Evolutionary conservation across 495 filamentous ascomycete species (phyloP).

Genomic region (Lichina pygmaea): DNA sequence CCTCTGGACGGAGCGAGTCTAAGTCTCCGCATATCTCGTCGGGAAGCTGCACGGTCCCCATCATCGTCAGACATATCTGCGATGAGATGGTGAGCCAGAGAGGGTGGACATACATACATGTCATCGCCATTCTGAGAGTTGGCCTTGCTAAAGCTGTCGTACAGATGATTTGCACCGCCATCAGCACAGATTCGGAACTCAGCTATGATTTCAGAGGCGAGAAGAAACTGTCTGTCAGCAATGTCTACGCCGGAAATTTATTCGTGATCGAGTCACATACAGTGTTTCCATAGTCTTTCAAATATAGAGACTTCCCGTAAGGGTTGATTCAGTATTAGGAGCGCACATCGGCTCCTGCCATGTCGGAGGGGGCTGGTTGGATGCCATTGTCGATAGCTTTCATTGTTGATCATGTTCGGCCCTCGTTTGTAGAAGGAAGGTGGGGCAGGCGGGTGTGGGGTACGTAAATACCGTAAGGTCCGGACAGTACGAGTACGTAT

Average conservation of each 20-base stretch:
- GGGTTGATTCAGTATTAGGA: not conserved
- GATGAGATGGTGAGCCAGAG: slow-evolving; percentile 3
- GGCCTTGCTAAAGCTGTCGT: slow-evolving; percentile 21
- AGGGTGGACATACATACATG: not conserved
- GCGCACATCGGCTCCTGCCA: not conserved
- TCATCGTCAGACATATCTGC: not conserved
- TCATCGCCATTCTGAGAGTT: not conserved
- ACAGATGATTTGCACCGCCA: slow-evolving; percentile 66
- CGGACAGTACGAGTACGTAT: too few relatives aligned
- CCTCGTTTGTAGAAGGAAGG: too few relatives aligned
- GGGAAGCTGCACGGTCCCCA: slow-evolving; percentile 20
- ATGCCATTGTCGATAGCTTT: not conserved
- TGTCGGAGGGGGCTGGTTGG: not conserved
- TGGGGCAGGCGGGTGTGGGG: too few relatives aligned
- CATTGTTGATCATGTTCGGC: not conserved
- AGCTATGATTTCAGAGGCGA: slow-evolving; percentile 13
- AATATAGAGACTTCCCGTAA: not conserved
- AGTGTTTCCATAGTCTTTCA: not conserved
- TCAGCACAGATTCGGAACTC: slow-evolving; percentile 49
- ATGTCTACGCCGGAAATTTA: not conserved
- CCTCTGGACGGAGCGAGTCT: slow-evolving; percentile 41
- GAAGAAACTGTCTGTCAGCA: not conserved
- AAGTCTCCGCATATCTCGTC: slow-evolving; percentile 62
- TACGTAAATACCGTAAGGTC: too few relatives aligned
- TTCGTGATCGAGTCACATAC: not conserved